Evolutionary conservation across 2,329 filamentous ascomycete species (phyloP), one percentile per base, ranked within the genome.

Genomic region (Didymella sp.): DNA sequence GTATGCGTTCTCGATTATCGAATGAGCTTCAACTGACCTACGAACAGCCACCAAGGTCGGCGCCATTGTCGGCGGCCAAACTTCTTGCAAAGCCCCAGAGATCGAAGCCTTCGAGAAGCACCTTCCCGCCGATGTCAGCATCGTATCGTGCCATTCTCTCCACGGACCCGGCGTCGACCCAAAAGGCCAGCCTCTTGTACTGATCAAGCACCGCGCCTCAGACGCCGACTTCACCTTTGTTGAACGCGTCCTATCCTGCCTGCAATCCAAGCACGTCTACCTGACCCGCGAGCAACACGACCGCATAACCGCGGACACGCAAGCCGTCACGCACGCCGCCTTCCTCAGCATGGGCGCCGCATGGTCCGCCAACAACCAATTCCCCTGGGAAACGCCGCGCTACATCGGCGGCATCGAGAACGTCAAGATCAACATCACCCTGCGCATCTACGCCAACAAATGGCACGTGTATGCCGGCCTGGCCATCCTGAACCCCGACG

Each of bases 401-500:
- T 99, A 98, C 77, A 87, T 97, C 4, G 95, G 95, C 56, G 96
- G 95, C 49, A 96, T 99, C 70, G 95, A 99, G 78, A 99, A 99
- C 76, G 94, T 98, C 69, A 99, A 99, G 80, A 96, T 98, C 81
- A 99, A 99, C 79, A 88, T 98, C 66, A 98, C 92, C 66, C 82
- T 99, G 64, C 92, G 95, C 68, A 98, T 99, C 79, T 99, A 98
- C 80, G 89, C 89, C 58, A 96, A 97, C 77, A 99, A 98, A 78
- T 99, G 96, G 96, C 96, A 99, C 80, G 95, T 99, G 56, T 99
- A 99, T 76, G 95, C 95, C 19, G 95, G 95, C 0, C 88, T 99
- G 8, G 95, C 96, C 11, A 99, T 99, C 72, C 85, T 99, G 56
- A 99, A 99, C 75, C 95, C 95, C 0, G 89, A 92, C 56, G 95